These are phyloP conservation scores for Calonectria multiphialidica DNA, from an alignment of 2,329 filamentous ascomycete species.

Conservation along the genomic window DNA sequence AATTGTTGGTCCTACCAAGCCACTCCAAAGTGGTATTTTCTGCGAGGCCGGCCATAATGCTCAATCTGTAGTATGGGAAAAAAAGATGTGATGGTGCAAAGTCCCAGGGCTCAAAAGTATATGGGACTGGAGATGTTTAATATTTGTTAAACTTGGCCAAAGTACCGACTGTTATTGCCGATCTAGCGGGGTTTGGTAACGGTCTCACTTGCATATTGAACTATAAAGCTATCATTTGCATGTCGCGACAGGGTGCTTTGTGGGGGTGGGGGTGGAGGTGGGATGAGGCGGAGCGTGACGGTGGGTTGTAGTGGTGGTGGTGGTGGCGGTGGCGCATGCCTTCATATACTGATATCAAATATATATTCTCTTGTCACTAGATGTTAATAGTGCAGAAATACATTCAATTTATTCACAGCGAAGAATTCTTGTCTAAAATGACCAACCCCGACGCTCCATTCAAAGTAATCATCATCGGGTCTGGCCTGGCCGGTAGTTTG, in stretches of 20 bases:
- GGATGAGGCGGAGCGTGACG: not conserved
- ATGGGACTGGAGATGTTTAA: not conserved
- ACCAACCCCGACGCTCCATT: not conserved
- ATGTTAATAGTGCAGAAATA: too few species aligned
- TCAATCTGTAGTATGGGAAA: not conserved
- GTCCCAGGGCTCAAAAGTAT: not conserved
- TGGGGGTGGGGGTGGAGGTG: not conserved
- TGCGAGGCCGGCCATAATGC: not conserved
- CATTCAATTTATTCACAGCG: not conserved
- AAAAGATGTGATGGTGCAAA: not conserved
- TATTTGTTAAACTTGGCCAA: not conserved
- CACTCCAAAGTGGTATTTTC: not conserved
- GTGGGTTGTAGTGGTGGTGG: not conserved
- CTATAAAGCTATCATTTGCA: too few species aligned
- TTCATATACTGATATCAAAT: not conserved
- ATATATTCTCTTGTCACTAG: not conserved
- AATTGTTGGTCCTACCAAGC: not conserved
- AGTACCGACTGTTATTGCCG: not conserved
- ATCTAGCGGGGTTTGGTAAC: not conserved
- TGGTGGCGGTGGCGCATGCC: not conserved
- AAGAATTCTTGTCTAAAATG: not conserved
- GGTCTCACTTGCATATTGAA: not conserved
- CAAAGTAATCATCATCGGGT: not conserved
- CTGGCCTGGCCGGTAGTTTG: not conserved
- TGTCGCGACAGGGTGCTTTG: not conserved